Conservation (phyloP, 2,329 filamentous ascomycete species). For the Esteya vermicola region DNA sequence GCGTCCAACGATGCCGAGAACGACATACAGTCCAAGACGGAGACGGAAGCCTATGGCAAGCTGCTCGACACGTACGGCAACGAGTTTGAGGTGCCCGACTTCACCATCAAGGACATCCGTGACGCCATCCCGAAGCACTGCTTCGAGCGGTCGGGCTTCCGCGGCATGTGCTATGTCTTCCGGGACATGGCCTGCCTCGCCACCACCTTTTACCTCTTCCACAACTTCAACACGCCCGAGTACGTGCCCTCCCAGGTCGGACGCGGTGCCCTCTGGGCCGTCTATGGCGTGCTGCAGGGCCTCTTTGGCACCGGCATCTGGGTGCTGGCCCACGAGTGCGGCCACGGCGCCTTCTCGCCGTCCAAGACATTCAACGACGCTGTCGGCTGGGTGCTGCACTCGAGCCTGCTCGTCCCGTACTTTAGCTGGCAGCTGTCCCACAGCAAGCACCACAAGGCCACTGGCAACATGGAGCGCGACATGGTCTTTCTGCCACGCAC, state of each 20-base stretch:
- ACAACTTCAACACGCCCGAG: slow-evolving; percentile 82
- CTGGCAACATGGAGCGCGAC: slow-evolving; percentile 90
- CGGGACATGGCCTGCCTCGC: slow-evolving; percentile 63
- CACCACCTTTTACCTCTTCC: slow-evolving; percentile 71
- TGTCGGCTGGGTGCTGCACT: slow-evolving; percentile 85
- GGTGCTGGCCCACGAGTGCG: slow-evolving; percentile 96
- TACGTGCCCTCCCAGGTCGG: slow-evolving; percentile 55
- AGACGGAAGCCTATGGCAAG: slow-evolving; percentile 40
- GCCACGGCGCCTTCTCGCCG: slow-evolving; percentile 91
- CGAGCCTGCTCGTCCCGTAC: slow-evolving; percentile 74
- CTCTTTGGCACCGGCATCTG: slow-evolving; percentile 88
- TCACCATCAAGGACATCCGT: slow-evolving; percentile 93
- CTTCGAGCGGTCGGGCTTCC: slow-evolving; percentile 70
- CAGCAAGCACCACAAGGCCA: slow-evolving; percentile 99
- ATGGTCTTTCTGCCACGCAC: slow-evolving; percentile 99
- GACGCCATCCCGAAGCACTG: slow-evolving; percentile 97
- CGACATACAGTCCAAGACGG: no score
- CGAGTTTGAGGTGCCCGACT: slow-evolving; percentile 84
- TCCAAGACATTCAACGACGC: slow-evolving; percentile 83
- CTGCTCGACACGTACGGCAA: slow-evolving; percentile 91
- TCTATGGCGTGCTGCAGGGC: slow-evolving; percentile 72
- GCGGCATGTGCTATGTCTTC: slow-evolving; percentile 68
- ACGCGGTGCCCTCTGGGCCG: slow-evolving; percentile 48
- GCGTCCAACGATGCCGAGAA: no score
- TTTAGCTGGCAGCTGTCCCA: slow-evolving; percentile 99